Conservation (phyloP, 2,329 filamentous ascomycete species). For the Cladosporium sp. region DNA sequence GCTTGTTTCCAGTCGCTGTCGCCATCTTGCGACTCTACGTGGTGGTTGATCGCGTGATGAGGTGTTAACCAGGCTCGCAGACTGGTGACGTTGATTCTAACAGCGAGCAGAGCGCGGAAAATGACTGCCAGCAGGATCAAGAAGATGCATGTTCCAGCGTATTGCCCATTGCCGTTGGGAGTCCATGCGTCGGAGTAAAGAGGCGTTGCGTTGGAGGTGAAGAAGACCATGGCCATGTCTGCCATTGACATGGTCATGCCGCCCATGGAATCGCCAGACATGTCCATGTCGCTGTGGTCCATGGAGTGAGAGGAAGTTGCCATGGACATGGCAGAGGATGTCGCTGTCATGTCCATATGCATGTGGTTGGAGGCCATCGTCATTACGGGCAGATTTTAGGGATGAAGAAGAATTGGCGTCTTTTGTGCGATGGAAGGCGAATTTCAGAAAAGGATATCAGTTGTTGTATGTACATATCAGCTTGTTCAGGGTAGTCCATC, state of each 20-base stretch:
- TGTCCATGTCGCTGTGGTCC: not conserved
- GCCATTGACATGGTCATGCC: conserved; percentile 31
- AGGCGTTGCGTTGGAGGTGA: conserved; percentile 54
- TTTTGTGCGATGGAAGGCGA: too few species aligned
- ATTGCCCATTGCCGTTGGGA: conserved; percentile 61
- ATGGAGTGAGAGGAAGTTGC: not conserved
- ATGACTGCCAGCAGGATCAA: conserved; percentile 67
- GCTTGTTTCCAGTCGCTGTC: not conserved
- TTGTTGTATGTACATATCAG: too few species aligned
- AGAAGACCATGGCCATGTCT: conserved; percentile 58
- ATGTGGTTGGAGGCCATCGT: conserved; percentile 16
- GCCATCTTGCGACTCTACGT: not conserved
- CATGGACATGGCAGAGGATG: conserved; percentile 6
- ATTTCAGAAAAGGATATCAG: too few species aligned
- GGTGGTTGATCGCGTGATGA: not conserved
- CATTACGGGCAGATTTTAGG: not conserved
- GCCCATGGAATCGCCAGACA: not conserved
- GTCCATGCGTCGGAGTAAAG: conserved; percentile 68
- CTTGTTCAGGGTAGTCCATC: too few species aligned
- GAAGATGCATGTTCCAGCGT: conserved; percentile 87
- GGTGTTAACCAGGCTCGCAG: conserved; percentile 9
- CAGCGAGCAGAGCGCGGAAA: conserved; percentile 51
- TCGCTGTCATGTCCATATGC: conserved; percentile 14
- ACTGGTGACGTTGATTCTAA: conserved; percentile 20
- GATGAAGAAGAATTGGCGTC: too few species aligned